Evolutionary conservation across 2,329 filamentous ascomycete species (phyloP), one percentile per base, ranked within the genome.

Genomic region (Ophiostoma pallidulum): DNA sequence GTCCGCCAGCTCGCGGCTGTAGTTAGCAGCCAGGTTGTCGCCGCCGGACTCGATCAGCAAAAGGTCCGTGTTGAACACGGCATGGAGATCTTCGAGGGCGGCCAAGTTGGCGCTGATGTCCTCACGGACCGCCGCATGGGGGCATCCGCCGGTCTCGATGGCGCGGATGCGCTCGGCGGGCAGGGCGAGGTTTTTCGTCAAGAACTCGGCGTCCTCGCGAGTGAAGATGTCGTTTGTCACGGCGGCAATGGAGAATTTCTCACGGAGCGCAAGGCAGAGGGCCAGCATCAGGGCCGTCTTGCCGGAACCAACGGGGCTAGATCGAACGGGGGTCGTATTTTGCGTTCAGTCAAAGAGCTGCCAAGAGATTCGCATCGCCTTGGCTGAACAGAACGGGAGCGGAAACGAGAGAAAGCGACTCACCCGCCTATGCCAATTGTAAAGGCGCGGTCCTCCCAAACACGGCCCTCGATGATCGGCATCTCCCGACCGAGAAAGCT

Each of bases 221-320:
- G 91, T 97, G 74, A 97, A 97, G 73, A 97, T 97, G 73, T 97
- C 91, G 74, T 97, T 97, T 42, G 92, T 98, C 19, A 98, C 91
- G 51, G 89, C 92, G 1, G 92, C 92, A 60, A 98, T 85, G 62
- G 82, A 88, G 77, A 86, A 90, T 47, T 77, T 72, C 43, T 82
- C 74, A 52, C 92, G 85, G 7, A 98, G 81, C 8, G 84, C 83
- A 31, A 82, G 82, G 71, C 89, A 96, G 57, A 97, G 85, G 33
- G 86, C 84, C 10, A 96, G 81, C 91, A 98, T 97, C 24, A 97
- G 78, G 16, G 92, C 92, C 0, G 92, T 97, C 68, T 98, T 98
- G 62, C 92, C 92, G 20, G 90, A 96, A 54, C 92, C 92, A 46
- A 98, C 92, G 52, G 92, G 92, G 37, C 90, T 94, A 16, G 18